Base-by-base conservation (phyloP, 2,329 filamentous ascomycete species). In the Nemania abortiva region DNA sequence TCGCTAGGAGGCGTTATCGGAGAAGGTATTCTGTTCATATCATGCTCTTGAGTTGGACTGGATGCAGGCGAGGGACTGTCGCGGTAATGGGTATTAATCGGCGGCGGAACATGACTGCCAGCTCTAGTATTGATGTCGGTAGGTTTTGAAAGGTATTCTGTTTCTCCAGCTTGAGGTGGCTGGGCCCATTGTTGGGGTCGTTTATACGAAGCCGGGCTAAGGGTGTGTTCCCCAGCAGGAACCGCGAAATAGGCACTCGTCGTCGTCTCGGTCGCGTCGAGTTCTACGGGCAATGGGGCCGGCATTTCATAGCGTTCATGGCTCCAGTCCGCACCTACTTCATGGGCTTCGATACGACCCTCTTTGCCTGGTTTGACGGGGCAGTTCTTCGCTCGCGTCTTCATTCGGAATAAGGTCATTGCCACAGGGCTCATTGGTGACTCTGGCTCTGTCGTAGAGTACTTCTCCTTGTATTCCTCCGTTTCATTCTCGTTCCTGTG, bases 281-380 rank as follows among this genome's bases (percentile, higher is more conserved):
- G 79, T 73, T 89, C 87, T 5, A 81, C 83, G 0, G 85, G 86
- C 0, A 79, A 70, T 0, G 83, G 82, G 5, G 81, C 85, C 1
- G 86, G 81, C 74, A 88, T 75, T 72, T 88, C 86, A 66, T 86
- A 87, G 2, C 87, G 82, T 69, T 86, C 83, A 47, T 86, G 84
- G 58, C 82, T 81, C 1, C 80, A 76, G 59, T 84, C 82, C 6
- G 81, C 82, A 5, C 77, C 82, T 3, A 84, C 81, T 81, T 83
- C 66, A 76, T 76, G 74, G 54, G 81, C 77, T 75, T 83, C 73
- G 22, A 31, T 24, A 22, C 27, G 50, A 27, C 9, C 52, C 42
- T 65, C 56, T 42, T 72, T 70, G 52, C 79, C 76, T 52, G 79
- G 57, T 42, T 66, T 31, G 64, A 72, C 79, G 10, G 78, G 68